phyloP scores from a whole-genome alignment of 169 alveolate genomes.

The Cryptosporidium viatorum region DNA sequence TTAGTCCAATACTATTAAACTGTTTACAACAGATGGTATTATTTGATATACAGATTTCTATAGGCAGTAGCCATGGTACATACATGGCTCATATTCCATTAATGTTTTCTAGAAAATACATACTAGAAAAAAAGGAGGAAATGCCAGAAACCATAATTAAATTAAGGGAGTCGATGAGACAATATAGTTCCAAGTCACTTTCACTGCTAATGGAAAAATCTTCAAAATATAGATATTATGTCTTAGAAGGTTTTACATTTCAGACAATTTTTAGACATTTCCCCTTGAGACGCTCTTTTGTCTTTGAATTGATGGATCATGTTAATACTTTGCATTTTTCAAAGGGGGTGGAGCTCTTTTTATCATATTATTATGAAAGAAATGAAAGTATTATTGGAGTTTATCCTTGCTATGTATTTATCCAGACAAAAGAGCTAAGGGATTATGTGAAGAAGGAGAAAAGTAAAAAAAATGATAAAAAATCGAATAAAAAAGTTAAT shows the following conservation, averaged over 20 bases:
- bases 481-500: neutral
- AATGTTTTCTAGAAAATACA: slow-evolving; percentile 24
- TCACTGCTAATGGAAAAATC: slow-evolving; percentile 58
- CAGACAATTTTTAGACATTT: slow-evolving; percentile 56
- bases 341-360: slow-evolving; percentile 49
- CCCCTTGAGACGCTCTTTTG: slow-evolving; percentile 66
- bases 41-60: slow-evolving; percentile 62
- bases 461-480: neutral
- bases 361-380: slow-evolving; percentile 46
- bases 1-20: slow-evolving; percentile 7
- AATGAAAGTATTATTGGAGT: slow-evolving; percentile 61
- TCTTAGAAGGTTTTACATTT: slow-evolving; percentile 46
- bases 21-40: slow-evolving; percentile 43
- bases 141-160: slow-evolving; percentile 60
- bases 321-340: slow-evolving; percentile 51
- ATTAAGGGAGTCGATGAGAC: slow-evolving; percentile 64
- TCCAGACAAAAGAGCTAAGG: slow-evolving; percentile 30
- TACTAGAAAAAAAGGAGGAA: slow-evolving; percentile 8
- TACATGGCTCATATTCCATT: slow-evolving; percentile 66
- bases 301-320: slow-evolving; percentile 59
- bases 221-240: slow-evolving; percentile 23
- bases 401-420: slow-evolving; percentile 61
- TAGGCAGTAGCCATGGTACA: slow-evolving; percentile 69
- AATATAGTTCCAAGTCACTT: slow-evolving; percentile 24
- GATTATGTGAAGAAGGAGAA: slow-evolving; percentile 5